Evolutionary conservation across 305 asterid species (phyloP).

Genomic region (Fraxinus baroniana): DNA sequence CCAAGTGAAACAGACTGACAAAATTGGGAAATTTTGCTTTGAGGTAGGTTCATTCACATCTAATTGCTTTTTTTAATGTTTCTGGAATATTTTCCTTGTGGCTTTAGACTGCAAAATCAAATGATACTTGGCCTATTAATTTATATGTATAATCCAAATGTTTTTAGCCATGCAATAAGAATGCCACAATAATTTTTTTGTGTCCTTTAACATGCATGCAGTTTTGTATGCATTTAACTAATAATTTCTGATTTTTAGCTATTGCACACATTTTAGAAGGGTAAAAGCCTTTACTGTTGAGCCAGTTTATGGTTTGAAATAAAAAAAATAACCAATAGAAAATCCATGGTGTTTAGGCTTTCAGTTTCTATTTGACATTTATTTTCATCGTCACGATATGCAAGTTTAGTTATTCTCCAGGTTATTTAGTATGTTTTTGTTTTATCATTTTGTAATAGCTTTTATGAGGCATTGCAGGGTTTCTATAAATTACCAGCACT

Average conservation of each 20-base stretch:
- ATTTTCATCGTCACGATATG: neutral
- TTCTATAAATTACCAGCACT: neutral
- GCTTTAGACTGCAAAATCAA: neutral
- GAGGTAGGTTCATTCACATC: conserved; percentile 51
- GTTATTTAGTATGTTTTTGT: neutral
- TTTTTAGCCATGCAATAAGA: neutral
- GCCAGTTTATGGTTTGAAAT: neutral
- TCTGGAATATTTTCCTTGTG: conserved; percentile 17
- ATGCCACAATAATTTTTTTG: neutral
- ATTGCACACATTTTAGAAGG: conserved; percentile 9
- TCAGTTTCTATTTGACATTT: conserved; percentile 13
- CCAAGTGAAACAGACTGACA: conserved; percentile 77
- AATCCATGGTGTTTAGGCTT: conserved; percentile 18
- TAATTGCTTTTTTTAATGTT: conserved; percentile 17
- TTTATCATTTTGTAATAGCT: neutral
- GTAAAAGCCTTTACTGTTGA: neutral
- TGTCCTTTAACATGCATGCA: neutral
- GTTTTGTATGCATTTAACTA: neutral
- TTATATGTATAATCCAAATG: neutral
- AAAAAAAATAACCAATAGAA: conserved; percentile 8
- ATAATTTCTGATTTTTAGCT: conserved; percentile 7
- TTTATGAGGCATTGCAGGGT: neutral
- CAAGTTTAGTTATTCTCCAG: neutral
- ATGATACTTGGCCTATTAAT: neutral
- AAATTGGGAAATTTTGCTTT: conserved; percentile 80